Percentiles rank a stretch among this genome's conserved stretches.
Conservation (phyloP, 352 stramenopile genomes). For the Pythium periplocum region DNA sequence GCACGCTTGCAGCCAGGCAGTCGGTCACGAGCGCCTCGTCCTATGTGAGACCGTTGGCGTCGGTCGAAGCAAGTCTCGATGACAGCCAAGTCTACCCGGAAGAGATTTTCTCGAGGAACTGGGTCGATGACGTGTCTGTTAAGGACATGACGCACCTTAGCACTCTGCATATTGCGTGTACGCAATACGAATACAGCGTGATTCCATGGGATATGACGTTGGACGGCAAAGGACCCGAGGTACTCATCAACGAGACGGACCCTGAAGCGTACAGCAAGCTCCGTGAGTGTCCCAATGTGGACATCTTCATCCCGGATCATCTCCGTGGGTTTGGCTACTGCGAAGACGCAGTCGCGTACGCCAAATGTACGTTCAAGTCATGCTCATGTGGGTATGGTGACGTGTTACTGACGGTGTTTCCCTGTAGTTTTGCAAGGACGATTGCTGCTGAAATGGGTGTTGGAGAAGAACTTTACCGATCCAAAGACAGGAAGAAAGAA, state of each 20-base stretch:
- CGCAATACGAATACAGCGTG: conserved; percentile 30
- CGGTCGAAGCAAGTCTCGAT: too few relatives aligned
- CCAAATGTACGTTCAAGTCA: conserved; percentile 35
- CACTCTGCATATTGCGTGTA: conserved; percentile 40
- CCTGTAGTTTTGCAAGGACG: conserved; percentile 24
- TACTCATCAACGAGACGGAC: conserved; percentile 27
- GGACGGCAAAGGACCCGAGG: conserved; percentile 1
- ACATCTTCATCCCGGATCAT: conserved; percentile 48
- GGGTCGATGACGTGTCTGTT: not conserved
- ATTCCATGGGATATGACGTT: conserved; percentile 20
- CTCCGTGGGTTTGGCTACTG: conserved; percentile 62
- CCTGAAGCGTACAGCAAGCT: conserved; percentile 37
- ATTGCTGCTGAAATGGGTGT: conserved; percentile 33
- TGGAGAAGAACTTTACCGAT: conserved; percentile 38
- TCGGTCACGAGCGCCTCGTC: too few relatives aligned
- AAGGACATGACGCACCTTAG: conserved; percentile 41
- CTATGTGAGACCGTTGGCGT: too few relatives aligned
- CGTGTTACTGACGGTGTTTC: not conserved
- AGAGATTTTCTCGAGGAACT: too few relatives aligned
- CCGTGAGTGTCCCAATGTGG: conserved; percentile 40
- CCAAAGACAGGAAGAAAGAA: conserved; percentile 23
- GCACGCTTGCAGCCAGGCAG: too few relatives aligned
- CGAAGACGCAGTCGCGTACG: conserved; percentile 56
- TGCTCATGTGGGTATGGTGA: too few relatives aligned
- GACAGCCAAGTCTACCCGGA: too few relatives aligned